Evolutionary conservation across 208 protist species (phyloP), one percentile per base, ranked within the genome.

Genomic region (Trypanosoma melophagium): DNA sequence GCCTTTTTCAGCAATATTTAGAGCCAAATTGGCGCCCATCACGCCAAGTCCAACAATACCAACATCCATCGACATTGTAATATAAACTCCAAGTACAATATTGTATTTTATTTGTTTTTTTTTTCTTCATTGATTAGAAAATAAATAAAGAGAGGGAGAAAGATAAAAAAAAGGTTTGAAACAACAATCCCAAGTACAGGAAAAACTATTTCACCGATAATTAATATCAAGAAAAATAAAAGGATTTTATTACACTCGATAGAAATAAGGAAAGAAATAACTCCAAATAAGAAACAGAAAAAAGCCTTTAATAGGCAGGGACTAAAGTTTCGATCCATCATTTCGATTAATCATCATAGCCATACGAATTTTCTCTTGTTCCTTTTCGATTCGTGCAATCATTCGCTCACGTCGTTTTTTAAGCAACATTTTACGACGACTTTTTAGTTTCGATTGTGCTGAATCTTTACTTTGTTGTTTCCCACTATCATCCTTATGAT

Each of bases 21-120:
- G 86, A 13, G 97, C 97, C 28, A 99, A 77, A 83, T 99, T 99
- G 72, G 98, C 85, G 65, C 98, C 98, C 99, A 99, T 99, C 21
- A 99, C 98, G 63, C 92, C 98, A 10, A 99, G 87, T 51, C 99
- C 99, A 49, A 99, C 89, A 50, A 99, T 87, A 59, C 97, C 97
- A 61, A 99, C 89, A 70, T 97, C 93, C 83, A 93, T 92, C 31
- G 86, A 93, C 83, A 93, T 92, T 75, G 16, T 44, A 25, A 53
- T 47, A 54, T 40, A 1, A 24, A 22, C 44, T 21, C 0, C 16
- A 35, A 35, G 5, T 35, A 35, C 28, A 35, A 35, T 35, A 35
- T 5, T 35, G 3, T 59, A 21, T 42, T 61, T 55, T 69, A 31
- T 64, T 62, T 53, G 49, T 28, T 55, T 59, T 51, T 47, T 56